phyloP scores from a whole-genome alignment of 306 rosid species.

The Vicia villosa region DNA sequence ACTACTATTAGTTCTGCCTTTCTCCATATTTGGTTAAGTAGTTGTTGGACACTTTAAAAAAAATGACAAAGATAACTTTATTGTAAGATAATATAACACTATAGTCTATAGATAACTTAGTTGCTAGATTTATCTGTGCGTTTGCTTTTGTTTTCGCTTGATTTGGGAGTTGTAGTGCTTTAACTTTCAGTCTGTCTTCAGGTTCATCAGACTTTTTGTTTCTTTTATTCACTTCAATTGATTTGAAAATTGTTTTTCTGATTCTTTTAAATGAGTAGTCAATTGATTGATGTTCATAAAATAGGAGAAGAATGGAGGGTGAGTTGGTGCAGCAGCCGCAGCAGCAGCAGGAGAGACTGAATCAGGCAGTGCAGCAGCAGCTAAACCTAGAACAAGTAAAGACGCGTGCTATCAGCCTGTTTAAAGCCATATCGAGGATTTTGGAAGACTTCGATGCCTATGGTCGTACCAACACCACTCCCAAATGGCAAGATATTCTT shows the following conservation, averaged over 20 bases:
- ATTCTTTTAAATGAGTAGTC: neutral
- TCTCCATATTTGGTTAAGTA: neutral
- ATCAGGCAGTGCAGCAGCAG: conserved; percentile 83
- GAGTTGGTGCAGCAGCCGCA: conserved; percentile 35
- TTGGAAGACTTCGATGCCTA: conserved; percentile 81
- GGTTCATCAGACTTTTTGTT: conserved; percentile 35
- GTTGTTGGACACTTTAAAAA: neutral
- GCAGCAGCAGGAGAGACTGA: conserved; percentile 58
- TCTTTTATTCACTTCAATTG: neutral
- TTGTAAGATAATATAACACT: neutral
- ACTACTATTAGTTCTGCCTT: neutral
- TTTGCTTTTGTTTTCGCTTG: neutral
- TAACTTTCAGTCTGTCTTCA: conserved; percentile 30
- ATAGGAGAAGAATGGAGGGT: conserved; percentile 49
- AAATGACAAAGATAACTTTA: neutral
- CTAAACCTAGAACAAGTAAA: conserved; percentile 77
- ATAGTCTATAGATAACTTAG: neutral
- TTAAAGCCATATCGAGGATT: conserved; percentile 81
- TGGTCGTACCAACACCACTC: conserved; percentile 72
- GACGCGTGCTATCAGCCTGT: conserved; percentile 77
- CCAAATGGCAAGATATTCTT: conserved; percentile 91
- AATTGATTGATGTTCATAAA: neutral
- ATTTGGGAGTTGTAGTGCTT: conserved; percentile 49
- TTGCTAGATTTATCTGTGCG: neutral
- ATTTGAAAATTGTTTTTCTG: conserved; percentile 1